A percentile compares a stretch with the other conserved stretches of the same genome.
Evolutionary conservation across 768 basidiomycete species (phyloP).

Genomic region (Mycena haematopus): DNA sequence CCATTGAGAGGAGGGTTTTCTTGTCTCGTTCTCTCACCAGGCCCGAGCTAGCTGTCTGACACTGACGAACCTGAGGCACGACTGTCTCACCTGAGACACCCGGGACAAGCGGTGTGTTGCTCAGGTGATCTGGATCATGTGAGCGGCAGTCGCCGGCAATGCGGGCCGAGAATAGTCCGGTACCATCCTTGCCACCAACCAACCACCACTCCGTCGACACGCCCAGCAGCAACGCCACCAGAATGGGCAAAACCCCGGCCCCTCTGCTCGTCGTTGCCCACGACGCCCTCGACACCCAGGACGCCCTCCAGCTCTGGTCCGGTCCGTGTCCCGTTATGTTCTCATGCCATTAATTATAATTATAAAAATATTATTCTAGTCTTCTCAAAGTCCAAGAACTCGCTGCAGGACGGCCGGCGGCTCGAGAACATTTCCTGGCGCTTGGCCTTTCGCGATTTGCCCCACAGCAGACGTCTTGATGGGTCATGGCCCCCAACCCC

Average conservation of each 20-base stretch:
- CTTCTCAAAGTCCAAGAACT: constrained; percentile 84
- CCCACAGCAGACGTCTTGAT: neutral
- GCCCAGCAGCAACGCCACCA: neutral
- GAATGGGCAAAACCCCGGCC: constrained; percentile 38
- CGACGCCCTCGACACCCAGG: constrained; percentile 72
- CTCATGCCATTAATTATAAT: constrained; percentile 3
- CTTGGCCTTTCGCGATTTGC: constrained; percentile 70
- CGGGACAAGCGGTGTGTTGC: neutral
- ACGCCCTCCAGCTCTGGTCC: constrained; percentile 62
- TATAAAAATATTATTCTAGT: constrained; percentile 50
- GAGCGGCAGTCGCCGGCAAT: too few relatives aligned
- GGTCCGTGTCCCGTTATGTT: constrained; percentile 54
- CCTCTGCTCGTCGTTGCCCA: constrained; percentile 72
- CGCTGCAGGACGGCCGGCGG: constrained; percentile 77
- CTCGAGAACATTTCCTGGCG: constrained; percentile 92
- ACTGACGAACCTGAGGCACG: too few relatives aligned
- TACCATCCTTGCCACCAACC: constrained; percentile 6
- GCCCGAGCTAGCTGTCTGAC: too few relatives aligned
- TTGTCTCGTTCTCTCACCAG: too few relatives aligned
- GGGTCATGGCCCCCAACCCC: constrained; percentile 42
- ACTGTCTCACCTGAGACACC: too few relatives aligned
- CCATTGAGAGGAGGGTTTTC: too few relatives aligned
- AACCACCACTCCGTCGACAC: neutral
- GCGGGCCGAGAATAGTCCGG: too few relatives aligned
- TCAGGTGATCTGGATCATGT: too few relatives aligned